Percentiles rank a stretch among this genome's conserved stretches.
phyloP scores from a whole-genome alignment of 169 alveolate species.

The Cryptosporidium parvum region DNA sequence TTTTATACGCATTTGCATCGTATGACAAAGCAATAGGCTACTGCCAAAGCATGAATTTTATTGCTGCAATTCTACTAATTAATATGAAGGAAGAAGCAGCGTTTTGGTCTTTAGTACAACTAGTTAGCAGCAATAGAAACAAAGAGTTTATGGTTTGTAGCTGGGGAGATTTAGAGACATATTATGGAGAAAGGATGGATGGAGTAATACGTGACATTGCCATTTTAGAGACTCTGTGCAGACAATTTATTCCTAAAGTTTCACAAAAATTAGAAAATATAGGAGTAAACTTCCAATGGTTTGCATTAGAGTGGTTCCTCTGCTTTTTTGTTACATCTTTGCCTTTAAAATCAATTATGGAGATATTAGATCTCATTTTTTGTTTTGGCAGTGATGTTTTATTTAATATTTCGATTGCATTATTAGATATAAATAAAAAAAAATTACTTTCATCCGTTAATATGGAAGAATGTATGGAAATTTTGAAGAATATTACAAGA shows the following conservation, averaged over 20 bases:
- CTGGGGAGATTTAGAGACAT: slow-evolving; percentile 25
- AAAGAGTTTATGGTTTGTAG: slow-evolving; percentile 10
- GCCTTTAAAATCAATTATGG: slow-evolving; percentile 13
- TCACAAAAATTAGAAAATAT: slow-evolving; percentile 10
- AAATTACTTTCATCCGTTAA: slow-evolving; percentile 9
- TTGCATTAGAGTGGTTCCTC: slow-evolving; percentile 75
- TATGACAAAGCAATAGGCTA: slow-evolving; percentile 84
- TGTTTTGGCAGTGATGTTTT: slow-evolving; percentile 37
- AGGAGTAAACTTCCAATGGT: slow-evolving; percentile 67
- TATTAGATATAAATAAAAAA: slow-evolving; percentile 50
- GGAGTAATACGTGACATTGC: slow-evolving; percentile 54
- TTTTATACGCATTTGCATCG: slow-evolving; percentile 81
- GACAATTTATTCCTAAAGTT: slow-evolving; percentile 24
- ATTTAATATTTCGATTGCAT: slow-evolving; percentile 62
- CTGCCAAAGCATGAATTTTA: slow-evolving; percentile 86
- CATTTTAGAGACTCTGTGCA: slow-evolving; percentile 30
- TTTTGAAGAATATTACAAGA: slow-evolving; percentile 22
- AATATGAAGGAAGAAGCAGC: slow-evolving; percentile 88
- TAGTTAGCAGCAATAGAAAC: slow-evolving; percentile 25
- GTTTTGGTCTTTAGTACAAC: slow-evolving; percentile 77
- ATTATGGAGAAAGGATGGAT: slow-evolving; percentile 44
- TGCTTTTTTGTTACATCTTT: slow-evolving; percentile 62
- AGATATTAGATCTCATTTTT: slow-evolving; percentile 52
- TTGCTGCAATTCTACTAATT: slow-evolving; percentile 82
- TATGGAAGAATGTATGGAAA: slow-evolving; percentile 43